Evolutionary conservation across 1,284 basidiomycete species (phyloP), one percentile per base, ranked within the genome.

Genomic region (Exobasidium rhododendri): DNA sequence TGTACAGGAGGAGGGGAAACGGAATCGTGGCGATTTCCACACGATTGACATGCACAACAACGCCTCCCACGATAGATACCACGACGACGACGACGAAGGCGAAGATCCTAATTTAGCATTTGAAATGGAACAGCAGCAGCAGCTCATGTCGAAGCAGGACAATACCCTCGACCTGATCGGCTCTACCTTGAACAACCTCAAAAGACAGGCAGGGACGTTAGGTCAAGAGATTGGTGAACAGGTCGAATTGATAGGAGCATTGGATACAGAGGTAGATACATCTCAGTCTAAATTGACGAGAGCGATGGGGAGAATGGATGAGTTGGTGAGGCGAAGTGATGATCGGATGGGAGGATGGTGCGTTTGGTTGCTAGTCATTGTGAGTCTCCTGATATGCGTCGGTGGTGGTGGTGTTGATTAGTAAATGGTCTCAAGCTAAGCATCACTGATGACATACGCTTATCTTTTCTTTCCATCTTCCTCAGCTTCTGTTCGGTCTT

Each of bases 261-360:
- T 79, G 13, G 77, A 79, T 28, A 54, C 62, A 3, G 73, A 77
- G 32, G 75, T 79, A 4, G 77, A 79, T 13, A 52, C 59, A 29
- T 70, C 68, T 17, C 77, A 79, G 40, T 68, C 64, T 1, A 56
- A 68, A 31, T 61, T 79, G 0, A 52, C 65, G 22, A 64, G 65
- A 28, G 77, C 75, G 11, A 71, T 77, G 64, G 47, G 61, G 32
- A 70, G 69, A 62, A 78, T 79, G 77, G 77, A 79, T 63, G 62
- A 69, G 11, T 60, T 79, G 46, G 64, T 77, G 2, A 58, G 68
- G 24, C 68, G 69, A 30, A 63, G 69, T 24, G 77, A 79, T 50
- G 74, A 74, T 45, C 59, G 73, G n/a, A 55, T 76, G 31, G 71
- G 74, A 7, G 77, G 77, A 4, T 79, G 77, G 77, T 78, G 75